Conservation (phyloP, 768 basidiomycete species). For the Tricholoma saponaceum region DNA sequence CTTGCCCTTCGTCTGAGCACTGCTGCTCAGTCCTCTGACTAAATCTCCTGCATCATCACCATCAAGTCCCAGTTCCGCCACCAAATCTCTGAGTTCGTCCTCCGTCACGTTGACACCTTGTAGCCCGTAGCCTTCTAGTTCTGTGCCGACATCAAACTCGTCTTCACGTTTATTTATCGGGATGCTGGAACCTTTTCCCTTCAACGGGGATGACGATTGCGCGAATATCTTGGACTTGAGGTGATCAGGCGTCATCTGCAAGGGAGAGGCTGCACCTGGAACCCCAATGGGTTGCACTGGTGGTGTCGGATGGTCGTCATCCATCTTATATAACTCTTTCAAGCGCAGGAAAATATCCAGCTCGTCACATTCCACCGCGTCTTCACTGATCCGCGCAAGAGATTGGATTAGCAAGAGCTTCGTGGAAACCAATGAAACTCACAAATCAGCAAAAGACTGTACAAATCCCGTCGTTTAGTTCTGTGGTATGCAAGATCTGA, state of each 20-base stretch:
- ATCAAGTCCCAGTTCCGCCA: constrained; percentile 71
- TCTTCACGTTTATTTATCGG: constrained; percentile 56
- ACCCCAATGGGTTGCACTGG: constrained; percentile 67
- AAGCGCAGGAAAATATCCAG: constrained; percentile 68
- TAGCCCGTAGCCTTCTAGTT: constrained; percentile 66
- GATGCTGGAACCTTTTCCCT: constrained; percentile 25
- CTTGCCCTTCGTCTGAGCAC: constrained; percentile 14
- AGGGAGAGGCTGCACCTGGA: constrained; percentile 70
- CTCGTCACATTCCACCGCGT: constrained; percentile 77
- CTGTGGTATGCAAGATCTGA: constrained; percentile 1
- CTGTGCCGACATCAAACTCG: constrained; percentile 62
- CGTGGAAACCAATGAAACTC: constrained; percentile 19
- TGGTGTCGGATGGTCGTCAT: constrained; percentile 56
- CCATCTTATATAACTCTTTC: constrained; percentile 66
- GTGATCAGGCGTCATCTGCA: constrained; percentile 78
- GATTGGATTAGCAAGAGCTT: constrained; percentile 8
- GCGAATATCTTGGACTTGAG: constrained; percentile 57
- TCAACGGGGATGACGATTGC: constrained; percentile 38
- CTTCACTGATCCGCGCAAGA: constrained; percentile 49
- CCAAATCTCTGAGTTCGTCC: constrained; percentile 66
- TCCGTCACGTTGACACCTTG: constrained; percentile 76
- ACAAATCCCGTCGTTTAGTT: constrained; percentile 6
- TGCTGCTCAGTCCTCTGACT: constrained; percentile 55
- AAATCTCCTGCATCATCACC: constrained; percentile 76
- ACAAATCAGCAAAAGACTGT: constrained; percentile 77